Evolutionary conservation across 495 filamentous ascomycete genomes (phyloP), one percentile per base, ranked within the genome.

Genomic region (Hamigera avellanea): DNA sequence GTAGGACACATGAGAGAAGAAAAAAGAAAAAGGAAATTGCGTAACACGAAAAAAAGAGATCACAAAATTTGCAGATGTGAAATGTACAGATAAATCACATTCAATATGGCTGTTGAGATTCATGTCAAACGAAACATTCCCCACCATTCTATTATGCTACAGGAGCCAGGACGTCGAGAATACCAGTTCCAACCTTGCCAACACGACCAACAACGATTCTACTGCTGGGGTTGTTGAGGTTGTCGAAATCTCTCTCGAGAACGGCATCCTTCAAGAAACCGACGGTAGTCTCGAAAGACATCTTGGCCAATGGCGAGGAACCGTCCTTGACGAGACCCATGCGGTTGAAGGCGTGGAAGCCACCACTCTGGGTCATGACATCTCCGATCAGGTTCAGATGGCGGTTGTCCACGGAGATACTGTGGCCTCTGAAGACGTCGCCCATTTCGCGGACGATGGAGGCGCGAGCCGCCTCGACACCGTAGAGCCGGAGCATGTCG

Each of bases 251-350:
- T 35, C 81, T 75, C 48, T 95, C 86, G 28, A 89, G 56, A 13
- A 93, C 85, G 17, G 89, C 87, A 45, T 95, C 89, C 54, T 80
- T 83, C 56, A 96, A 69, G 64, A 93, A 95, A 1, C 81, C 81
- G 23, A 94, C 73, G 14, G 91, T 96, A 5, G 91, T 96, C 70
- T 99, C 88, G 66, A 95, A 96, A 57, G 84, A 93, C 86, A 95
- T 95, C 72, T 95, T 95, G 59, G 88, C 80, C 43, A 96, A 86
- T 1, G 91, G 87, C 35, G 81, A 88, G 12, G 84, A 77, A 49
- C 80, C 82, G 40, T 81, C 73, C 53, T 78, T 81, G 32, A 69
- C 58, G 36, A 96, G 54, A 13, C 88, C 91, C 45, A 80, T 88
- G 31, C 91, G 80, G 59, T 83, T 94, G 65, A 96, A 99, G 2